phyloP scores from a whole-genome alignment of 352 stramenopile genomes.

The Globisporangium acanthophoron region DNA sequence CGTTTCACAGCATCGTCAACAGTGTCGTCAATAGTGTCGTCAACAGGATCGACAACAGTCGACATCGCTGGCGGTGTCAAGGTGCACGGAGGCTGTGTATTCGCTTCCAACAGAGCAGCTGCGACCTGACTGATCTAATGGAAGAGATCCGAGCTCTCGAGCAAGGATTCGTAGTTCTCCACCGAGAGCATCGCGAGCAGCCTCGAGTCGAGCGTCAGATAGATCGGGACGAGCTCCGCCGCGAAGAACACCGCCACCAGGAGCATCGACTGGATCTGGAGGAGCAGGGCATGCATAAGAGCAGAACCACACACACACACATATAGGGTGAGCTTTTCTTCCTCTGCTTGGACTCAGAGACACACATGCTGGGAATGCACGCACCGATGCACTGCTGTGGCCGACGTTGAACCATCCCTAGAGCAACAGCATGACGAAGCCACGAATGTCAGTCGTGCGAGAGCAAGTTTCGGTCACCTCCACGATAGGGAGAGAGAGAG shows the following conservation, averaged over 20 bases:
- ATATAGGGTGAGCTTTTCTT: background rate
- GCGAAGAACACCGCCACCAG: constrained; percentile 76
- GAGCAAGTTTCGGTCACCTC: background rate
- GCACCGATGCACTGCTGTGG: constrained; percentile 58
- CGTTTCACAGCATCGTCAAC: background rate
- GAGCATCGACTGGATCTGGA: constrained; percentile 76
- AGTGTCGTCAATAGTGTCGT: too few species aligned
- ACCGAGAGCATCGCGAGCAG: constrained; percentile 77
- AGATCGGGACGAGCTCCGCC: constrained; percentile 74
- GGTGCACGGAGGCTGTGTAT: background rate
- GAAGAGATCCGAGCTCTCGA: constrained; percentile 59
- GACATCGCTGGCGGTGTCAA: too few species aligned
- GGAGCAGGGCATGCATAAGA: background rate
- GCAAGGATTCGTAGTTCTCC: constrained; percentile 70
- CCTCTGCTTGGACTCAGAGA: background rate
- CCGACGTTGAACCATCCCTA: constrained; percentile 84
- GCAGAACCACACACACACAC: background rate
- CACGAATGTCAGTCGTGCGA: background rate
- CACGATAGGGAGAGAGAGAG: background rate
- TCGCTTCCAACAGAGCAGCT: background rate
- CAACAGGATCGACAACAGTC: too few species aligned
- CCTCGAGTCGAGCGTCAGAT: constrained; percentile 67
- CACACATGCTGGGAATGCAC: background rate
- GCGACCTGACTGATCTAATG: constrained; percentile 11
- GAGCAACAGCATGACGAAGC: background rate